Base-by-base conservation (phyloP, 1,284 basidiomycete species). In the Coniferiporia sulphurascens region DNA sequence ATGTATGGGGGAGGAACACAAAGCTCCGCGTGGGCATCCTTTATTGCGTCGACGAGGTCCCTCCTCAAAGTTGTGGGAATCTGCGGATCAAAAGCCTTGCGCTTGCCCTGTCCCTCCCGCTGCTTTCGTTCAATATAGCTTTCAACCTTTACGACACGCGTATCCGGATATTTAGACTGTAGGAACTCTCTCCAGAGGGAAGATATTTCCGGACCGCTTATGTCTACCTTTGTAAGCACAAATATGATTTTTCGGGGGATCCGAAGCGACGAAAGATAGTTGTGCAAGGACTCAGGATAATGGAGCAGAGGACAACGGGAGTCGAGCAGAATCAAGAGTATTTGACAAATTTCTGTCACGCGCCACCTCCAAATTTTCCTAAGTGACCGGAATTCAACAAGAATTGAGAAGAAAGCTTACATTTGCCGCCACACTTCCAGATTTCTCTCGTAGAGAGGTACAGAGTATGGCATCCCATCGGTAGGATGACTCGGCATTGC, bases 351-450 rank as follows among this genome's bases (percentile, higher is more conserved):
- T 71, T 95, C 93, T 4, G 85, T 85, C 7, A 94, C 92, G 36
- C 92, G 83, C 93, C 93, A 95, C 66, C 91, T 92, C 64, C 21
- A 52, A 22, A 63, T 51, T 27, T 27, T 48, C 35, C 19, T 54
- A 22, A 36, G 46, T 12, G 4, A 41, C 8, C 32, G 44, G 13
- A 48, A 46, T 52, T 22, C 15, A 50, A 46, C 66, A 61, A 43
- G 63, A 60, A 15, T 56, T 27, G n/a, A 22, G 4, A 12, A 52
- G 17, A 56, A 21, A 55, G 81, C 86, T 68, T 73, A 92, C 84
- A 95, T 73, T 74, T 96, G 93, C 63, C 93, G 76, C 93, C 93
- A 96, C 5, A 96, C 93, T 70, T 95, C 90, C 22, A 95, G 69
- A 71, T 96, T 96, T 35, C 91, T 82, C 72, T 96, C 94, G 70